Evolutionary conservation across 208 protist species (phyloP).

Genomic region (Leishmania tropica): DNA sequence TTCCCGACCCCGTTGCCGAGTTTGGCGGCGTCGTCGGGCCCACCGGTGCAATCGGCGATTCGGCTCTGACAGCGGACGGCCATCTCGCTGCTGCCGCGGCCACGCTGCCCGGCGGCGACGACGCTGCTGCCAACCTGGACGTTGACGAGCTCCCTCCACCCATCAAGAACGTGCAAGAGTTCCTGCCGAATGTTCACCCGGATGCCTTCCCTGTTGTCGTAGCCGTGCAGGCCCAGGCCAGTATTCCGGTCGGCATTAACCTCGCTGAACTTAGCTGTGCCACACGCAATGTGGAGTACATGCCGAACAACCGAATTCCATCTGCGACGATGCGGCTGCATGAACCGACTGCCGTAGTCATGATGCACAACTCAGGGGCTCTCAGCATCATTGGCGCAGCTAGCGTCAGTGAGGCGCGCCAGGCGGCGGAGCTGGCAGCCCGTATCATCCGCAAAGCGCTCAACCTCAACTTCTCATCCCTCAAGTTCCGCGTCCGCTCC

Average conservation of each 20-base stretch:
- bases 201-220: slow-evolving; percentile 80
- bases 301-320: slow-evolving; percentile 61
- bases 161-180: slow-evolving; percentile 53
- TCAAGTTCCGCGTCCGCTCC: slow-evolving; percentile 85
- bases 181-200: slow-evolving; percentile 69
- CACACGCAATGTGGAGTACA: slow-evolving; percentile 87
- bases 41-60: slow-evolving; percentile 31
- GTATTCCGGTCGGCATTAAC: slow-evolving; percentile 71
- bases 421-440: slow-evolving; percentile 85
- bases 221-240: slow-evolving; percentile 74
- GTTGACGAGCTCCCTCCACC: slow-evolving; percentile 28
- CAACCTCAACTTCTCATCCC: slow-evolving; percentile 48
- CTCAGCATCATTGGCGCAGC: slow-evolving; percentile 79
- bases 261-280: slow-evolving; percentile 83
- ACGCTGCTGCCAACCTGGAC: slow-evolving; percentile 10
- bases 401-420: slow-evolving; percentile 75
- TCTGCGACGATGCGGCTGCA: slow-evolving; percentile 85
- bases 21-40: slow-evolving; percentile 8
- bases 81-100: slow-evolving; percentile 22
- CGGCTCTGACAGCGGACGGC: slow-evolving; percentile 21
- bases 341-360: slow-evolving; percentile 71
- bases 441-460: slow-evolving; percentile 89
- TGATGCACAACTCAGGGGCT: slow-evolving; percentile 79
- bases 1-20: slow-evolving; percentile 5
- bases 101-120: slow-evolving; percentile 12